These are phyloP conservation scores for Monilinia laxa DNA, from an alignment of 2,329 filamentous ascomycete species.

Conservation along the genomic window DNA sequence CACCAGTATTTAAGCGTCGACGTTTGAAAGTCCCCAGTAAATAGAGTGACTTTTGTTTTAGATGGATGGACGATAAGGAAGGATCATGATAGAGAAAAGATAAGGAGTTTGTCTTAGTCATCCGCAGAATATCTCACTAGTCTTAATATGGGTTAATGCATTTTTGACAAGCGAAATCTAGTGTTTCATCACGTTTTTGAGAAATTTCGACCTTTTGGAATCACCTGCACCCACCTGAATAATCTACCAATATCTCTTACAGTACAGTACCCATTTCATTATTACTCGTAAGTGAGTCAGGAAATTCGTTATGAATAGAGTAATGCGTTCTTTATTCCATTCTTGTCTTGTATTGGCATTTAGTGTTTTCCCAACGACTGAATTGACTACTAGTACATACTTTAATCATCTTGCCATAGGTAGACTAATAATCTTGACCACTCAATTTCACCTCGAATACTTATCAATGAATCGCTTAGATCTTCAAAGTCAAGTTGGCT, in stretches of 20 bases:
- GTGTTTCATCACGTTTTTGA: background rate
- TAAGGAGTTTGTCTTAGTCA: slow-evolving; percentile 16
- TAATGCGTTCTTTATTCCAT: too few species aligned
- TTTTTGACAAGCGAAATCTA: background rate
- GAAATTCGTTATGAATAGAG: too few species aligned
- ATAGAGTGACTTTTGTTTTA: too few species aligned
- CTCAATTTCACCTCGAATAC: background rate
- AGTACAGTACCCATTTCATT: too few species aligned
- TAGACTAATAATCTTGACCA: too few species aligned
- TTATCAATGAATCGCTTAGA: background rate
- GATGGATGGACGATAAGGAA: too few species aligned
- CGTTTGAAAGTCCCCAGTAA: background rate
- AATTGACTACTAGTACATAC: too few species aligned
- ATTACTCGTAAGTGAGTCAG: too few species aligned
- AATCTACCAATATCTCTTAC: background rate
- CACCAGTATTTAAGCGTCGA: too few species aligned
- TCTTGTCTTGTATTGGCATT: too few species aligned
- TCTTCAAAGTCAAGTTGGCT: background rate
- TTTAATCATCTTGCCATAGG: too few species aligned
- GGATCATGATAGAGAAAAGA: background rate
- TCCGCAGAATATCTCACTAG: background rate
- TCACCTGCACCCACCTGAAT: background rate
- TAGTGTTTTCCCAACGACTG: too few species aligned
- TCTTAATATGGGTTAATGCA: background rate
- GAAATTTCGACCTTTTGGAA: background rate